Base-by-base conservation (phyloP, 331 rosid species). In the Erythrophleum ivorense region DNA sequence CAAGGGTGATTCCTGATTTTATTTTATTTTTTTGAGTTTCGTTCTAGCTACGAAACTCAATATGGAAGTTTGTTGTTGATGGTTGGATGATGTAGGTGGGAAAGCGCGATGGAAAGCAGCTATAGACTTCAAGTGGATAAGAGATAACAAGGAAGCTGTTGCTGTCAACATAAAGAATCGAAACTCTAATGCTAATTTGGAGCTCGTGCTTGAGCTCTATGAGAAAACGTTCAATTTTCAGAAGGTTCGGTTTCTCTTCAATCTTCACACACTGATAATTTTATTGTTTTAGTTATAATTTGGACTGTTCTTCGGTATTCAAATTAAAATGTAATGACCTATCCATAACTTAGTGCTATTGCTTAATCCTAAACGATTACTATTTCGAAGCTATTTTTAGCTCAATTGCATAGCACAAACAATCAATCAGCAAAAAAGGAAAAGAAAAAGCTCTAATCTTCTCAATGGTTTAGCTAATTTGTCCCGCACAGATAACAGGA, bases 71-170 rank as follows among this genome's bases (percentile, higher is more conserved):
- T 29, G 41, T 5, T 19, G 58, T 7, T 79, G 62, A 45, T 58
- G 66, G 34, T 33, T 33, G 59, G 64, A 15, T 63, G 81, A 75
- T 73, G 79, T 64, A 90, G 98, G 71, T 81, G 87, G 33, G 62
- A 95, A 83, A 73, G 83, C 88, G 57, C 98, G 88, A 71, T 95
- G 98, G 98, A 95, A 89, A 82, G 98, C 98, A 41, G 85, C 97
- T 2, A 86, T 95, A 19, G 98, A 92, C 78, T 95, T 95, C 94
- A 93, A 93, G 89, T 95, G 98, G 98, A 95, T 91, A 73, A 89
- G 85, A 86, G 99, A 95, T 48, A 93, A 93, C 89, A 88, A 88
- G 91, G 97, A 93, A 43, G 90, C 82, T 38, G 91, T 95, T 78
- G 94, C 91, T 73, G 85, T 73, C 64, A 95, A 95, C 76, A 87